Base-by-base conservation (phyloP, 2,329 filamentous ascomycete species). In the Elsinoe arachidis region DNA sequence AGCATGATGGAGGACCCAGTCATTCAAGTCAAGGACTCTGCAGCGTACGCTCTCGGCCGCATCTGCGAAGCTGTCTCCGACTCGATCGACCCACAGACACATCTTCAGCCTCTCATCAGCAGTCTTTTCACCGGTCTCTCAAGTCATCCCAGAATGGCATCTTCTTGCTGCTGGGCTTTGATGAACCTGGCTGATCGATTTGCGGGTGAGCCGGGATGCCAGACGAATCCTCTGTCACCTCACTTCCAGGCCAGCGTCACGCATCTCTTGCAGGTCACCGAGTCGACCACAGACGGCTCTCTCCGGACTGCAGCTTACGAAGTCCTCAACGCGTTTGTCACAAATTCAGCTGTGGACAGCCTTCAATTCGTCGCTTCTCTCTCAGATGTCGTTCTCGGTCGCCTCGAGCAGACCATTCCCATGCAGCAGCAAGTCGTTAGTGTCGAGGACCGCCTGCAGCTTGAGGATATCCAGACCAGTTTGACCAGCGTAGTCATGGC, bases 161-260 rank as follows among this genome's bases (percentile, higher is more conserved):
- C 90, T 57, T 99, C 93, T 30, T 97, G 93, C 83, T 99, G 93
- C 77, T 96, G 95, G 93, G 91, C 93, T 33, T 77, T 99, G 64
- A 97, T 99, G 89, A 99, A 97, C 75, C 77, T 99, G 69, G 92
- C 93, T 10, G 93, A 99, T 70, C 87, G 91, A 61, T 99, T 97
- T 70, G 88, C 90, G 30, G 90, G 90, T 58, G 91, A 96, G 57
- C 80, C 85, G 57, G 89, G 88, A 52, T 86, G 85, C 60, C 78
- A 86, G 66, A 79, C 79, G 51, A 99, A 97, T 75, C 81, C 90
- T 43, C 79, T 99, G 52, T 95, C 91, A 1, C 84, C 86, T 61
- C 90, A 96, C 75, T 99, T 99, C 77, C 87, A 96, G 74, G 83
- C 91, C 67, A 96, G 91, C 69, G 86, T 97, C 59, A 84, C 84